Base-by-base conservation (phyloP, 1,139 yeast species). In the Candida dubliniensis region DNA sequence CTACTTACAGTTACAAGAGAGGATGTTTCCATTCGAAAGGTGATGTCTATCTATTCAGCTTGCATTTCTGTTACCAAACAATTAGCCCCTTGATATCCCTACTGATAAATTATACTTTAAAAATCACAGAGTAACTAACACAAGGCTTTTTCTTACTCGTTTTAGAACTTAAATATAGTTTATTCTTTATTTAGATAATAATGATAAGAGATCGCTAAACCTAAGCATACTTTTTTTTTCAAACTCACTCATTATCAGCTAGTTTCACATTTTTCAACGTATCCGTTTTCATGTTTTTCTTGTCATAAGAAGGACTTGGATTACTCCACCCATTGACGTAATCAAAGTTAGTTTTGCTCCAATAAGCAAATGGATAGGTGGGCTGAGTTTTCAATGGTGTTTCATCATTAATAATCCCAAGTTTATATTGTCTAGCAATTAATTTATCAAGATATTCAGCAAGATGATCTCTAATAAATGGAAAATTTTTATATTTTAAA, bases 401-500 rank as follows among this genome's bases (percentile, higher is more conserved):
- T 31, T 82, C 83, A 32, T 71, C 72, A 3, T 57, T 60, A 26
- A 84, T 82, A 10, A 84, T 54, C 0, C 87, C 87, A 49, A 67
- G 48, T 18, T 81, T 79, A 10, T 74, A 56, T 59, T 84, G 91
- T 34, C 85, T 69, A 48, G 77, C 61, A 36, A 83, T 76, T 46
- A 84, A 65, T 2, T 60, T 60, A 54, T 82, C 85, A 53, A 84
- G 68, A 56, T 82, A 83, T 1, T 77, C 79, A 6, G 71, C 57
- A 44, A 84, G 69, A 52, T 82, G 85, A 54, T 81, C 84, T 57
- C 86, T 71, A 52, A 81, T 73, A 31, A 71, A 56, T 41, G 69
- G 78, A 53, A 83, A 83, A 49, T 75, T 75, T 58, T 84, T 84
- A 63, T 84, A 84, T 58, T 80, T 77, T 55, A 80, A 63, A 47